Conservation (phyloP, 441 rosid genomes). For the Isatis lusitanica region DNA sequence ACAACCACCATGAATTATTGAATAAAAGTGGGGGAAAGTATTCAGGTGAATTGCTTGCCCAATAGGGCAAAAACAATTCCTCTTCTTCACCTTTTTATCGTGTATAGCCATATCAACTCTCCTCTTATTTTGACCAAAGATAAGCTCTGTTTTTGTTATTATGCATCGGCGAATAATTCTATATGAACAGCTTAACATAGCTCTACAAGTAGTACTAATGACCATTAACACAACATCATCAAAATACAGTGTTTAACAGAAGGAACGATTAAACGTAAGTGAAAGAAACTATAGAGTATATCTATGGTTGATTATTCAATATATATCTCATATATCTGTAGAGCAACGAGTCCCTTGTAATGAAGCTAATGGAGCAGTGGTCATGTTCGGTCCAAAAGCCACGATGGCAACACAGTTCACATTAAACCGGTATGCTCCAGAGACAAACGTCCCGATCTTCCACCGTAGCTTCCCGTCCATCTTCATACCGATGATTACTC, state of each 20-base stretch:
- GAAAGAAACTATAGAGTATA: conserved; percentile 14
- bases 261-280: not conserved
- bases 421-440: conserved; percentile 58
- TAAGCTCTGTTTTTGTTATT: conserved; percentile 15
- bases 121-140: not conserved
- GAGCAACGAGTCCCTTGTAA: conserved; percentile 39
- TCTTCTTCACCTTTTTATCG: not conserved
- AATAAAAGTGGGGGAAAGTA: not conserved
- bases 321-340: conserved; percentile 25
- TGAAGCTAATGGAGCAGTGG: conserved; percentile 29
- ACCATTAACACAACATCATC: conserved; percentile 7
- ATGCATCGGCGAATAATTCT: not conserved
- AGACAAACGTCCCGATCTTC: conserved; percentile 65
- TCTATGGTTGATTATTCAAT: not conserved
- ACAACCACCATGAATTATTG: conserved; percentile 15
- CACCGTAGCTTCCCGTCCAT: conserved; percentile 80
- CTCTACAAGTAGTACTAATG: conserved; percentile 24
- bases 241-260: not conserved
- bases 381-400: conserved; percentile 32
- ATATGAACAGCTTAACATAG: conserved; percentile 2
- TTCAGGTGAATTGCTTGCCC: conserved; percentile 15
- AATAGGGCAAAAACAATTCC: not conserved
- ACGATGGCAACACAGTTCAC: conserved; percentile 48
- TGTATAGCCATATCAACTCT: not conserved
- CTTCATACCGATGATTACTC: conserved; percentile 47